Conservation (phyloP, 768 basidiomycete species). For the Tubosaeta sp. region DNA sequence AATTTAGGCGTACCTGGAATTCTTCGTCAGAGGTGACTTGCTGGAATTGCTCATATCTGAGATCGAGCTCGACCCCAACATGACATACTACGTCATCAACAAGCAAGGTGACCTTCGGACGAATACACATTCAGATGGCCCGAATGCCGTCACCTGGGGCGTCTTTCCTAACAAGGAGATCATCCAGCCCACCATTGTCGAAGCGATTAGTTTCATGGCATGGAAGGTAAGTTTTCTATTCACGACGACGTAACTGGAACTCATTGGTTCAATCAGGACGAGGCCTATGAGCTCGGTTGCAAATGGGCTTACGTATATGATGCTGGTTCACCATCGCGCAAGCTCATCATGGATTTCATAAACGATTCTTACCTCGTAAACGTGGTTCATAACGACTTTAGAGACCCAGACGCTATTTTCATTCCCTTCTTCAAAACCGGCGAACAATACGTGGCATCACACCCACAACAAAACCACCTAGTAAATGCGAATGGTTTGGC, state of each 20-base stretch:
- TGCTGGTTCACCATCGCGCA: constrained; percentile 64
- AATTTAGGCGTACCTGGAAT: constrained; percentile 87
- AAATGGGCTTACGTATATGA: constrained; percentile 93
- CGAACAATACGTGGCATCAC: constrained; percentile 48
- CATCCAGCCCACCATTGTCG: constrained; percentile 92
- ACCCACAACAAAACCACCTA: constrained; percentile 27
- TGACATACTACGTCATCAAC: constrained; percentile 98
- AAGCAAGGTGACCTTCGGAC: constrained; percentile 91
- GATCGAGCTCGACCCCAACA: constrained; percentile 81
- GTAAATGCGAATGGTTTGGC: constrained; percentile 37
- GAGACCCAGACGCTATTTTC: constrained; percentile 80
- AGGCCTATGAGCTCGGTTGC: constrained; percentile 86
- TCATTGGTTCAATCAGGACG: constrained; percentile 55
- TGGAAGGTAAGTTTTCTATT: constrained; percentile 68
- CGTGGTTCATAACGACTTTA: constrained; percentile 96
- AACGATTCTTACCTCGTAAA: constrained; percentile 84
- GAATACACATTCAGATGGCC: constrained; percentile 91
- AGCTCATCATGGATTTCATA: constrained; percentile 76
- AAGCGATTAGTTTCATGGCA: constrained; percentile 97
- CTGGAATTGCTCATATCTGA: constrained; percentile 68
- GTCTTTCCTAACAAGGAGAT: constrained; percentile 98
- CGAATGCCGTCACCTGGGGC: constrained; percentile 99
- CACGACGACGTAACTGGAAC: not conserved
- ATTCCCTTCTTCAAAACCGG: constrained; percentile 78
- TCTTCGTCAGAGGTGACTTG: constrained; percentile 79